Evolutionary conservation across 2,329 filamentous ascomycete species (phyloP).

Genomic region (Fusarium neocosmosporiellum): DNA sequence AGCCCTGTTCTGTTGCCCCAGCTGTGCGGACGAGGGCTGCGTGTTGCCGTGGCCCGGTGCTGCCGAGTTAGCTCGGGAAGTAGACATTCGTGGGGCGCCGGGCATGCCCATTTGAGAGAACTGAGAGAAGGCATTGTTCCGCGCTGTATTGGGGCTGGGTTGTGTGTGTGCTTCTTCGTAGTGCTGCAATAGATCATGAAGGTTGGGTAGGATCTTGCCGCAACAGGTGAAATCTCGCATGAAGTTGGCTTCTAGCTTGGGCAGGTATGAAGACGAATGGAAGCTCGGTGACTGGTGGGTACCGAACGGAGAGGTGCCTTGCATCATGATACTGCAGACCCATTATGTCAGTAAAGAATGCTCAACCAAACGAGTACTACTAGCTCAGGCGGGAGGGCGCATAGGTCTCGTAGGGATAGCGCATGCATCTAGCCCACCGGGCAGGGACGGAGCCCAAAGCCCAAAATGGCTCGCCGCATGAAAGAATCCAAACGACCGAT

Average conservation of each 20-base stretch:
- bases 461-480: slow-evolving; percentile 40
- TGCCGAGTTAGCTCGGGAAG: slow-evolving; percentile 47
- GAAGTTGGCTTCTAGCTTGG: slow-evolving; percentile 96
- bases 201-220: slow-evolving; percentile 85
- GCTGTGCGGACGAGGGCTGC: slow-evolving; percentile 44
- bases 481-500: slow-evolving; percentile 16
- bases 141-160: slow-evolving; percentile 59
- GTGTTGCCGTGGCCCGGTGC: slow-evolving; percentile 45
- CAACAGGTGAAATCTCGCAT: slow-evolving; percentile 98
- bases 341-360: slow-evolving; percentile 38
- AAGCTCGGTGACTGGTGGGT: slow-evolving; percentile 91
- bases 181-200: slow-evolving; percentile 95
- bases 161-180: slow-evolving; percentile 95
- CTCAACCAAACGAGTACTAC: slow-evolving; percentile 1
- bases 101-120: slow-evolving; percentile 52
- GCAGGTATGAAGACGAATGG: slow-evolving; percentile 95
- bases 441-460: slow-evolving; percentile 27
- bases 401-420: slow-evolving; percentile 22
- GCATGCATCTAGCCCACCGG: slow-evolving; percentile 24
- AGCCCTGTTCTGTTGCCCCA: slow-evolving; percentile 49
- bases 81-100: slow-evolving; percentile 47
- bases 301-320: slow-evolving; percentile 90
- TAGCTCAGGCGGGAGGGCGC: slow-evolving; percentile 9
- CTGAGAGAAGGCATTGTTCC: slow-evolving; percentile 55
- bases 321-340: slow-evolving; percentile 84